Base-by-base conservation (phyloP, 208 protist genomes). In the Trypanosoma lewisi region DNA sequence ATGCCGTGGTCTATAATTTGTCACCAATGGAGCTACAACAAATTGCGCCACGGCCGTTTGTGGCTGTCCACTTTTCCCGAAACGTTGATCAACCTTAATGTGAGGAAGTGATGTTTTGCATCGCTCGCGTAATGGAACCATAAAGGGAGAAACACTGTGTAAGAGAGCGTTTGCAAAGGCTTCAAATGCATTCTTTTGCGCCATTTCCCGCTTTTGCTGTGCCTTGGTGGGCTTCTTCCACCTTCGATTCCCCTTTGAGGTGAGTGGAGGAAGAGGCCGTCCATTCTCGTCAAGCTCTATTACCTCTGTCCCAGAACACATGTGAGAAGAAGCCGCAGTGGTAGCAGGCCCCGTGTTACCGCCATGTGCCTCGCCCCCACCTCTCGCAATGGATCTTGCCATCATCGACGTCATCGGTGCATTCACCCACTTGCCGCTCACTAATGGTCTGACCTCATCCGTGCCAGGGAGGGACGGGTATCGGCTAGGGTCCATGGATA, bases 11-110 rank as follows among this genome's bases (percentile, higher is more conserved):
- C 89, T 80, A 74, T 95, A 95, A 62, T 91, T 95, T 37, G 83
- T 89, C 5, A 94, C 80, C 45, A 95, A 59, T 45, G 89, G 89
- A 3, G 89, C 89, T 2, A 92, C 85, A 17, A 92, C 76, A 64
- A 95, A 95, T 67, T 95, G 85, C 41, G 85, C 80, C 33, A 92
- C 82, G 11, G 89, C 89, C 28, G 85, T 87, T 62, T 95, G 85
- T 16, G 89, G 89, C 51, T 91, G 83, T 1, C 89, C 89, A 50
- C 67, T 79, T 66, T 91, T 92, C 50, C 89, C 89, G 64, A 92
- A 95, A 27, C 89, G 85, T 63, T 95, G 89, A 57, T 95, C 89
- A 11, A 95, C 69, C 67, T 95, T 95, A 42, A 95, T 79, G 70
- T 95, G 89, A 11, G 89, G 89, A 25, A 95, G 77, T 27, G 85